phyloP scores from a whole-genome alignment of 371 early-diverging fungal species.

The Catenaria anguillulae region DNA sequence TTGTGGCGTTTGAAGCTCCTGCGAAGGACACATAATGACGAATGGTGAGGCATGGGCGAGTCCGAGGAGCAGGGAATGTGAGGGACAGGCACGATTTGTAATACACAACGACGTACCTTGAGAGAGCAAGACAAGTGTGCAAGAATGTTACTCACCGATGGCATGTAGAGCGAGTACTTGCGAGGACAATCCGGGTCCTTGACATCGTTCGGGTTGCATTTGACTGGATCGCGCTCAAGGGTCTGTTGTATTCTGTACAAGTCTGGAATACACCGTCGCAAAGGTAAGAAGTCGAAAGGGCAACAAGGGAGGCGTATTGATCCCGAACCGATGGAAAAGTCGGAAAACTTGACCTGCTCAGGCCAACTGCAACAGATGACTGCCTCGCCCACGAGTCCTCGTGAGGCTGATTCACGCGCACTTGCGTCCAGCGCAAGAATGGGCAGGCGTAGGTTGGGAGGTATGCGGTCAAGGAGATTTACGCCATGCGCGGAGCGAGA shows the following conservation, averaged over 20 bases:
- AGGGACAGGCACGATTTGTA: too few relatives aligned
- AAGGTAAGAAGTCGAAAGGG: too few relatives aligned
- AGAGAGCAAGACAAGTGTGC: slow-evolving; percentile 78
- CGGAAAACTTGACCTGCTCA: slow-evolving; percentile 38
- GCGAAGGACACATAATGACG: too few relatives aligned
- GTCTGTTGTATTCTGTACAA: slow-evolving; percentile 89
- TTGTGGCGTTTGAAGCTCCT: too few relatives aligned
- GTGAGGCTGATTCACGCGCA: slow-evolving; percentile 12
- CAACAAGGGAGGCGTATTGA: too few relatives aligned
- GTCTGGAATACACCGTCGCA: too few relatives aligned
- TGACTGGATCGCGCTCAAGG: slow-evolving; percentile 52
- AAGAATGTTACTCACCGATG: slow-evolving; percentile 70
- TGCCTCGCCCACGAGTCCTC: slow-evolving; percentile 61
- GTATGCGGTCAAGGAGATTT: too few relatives aligned
- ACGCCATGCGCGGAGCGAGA: too few relatives aligned
- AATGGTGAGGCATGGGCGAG: too few relatives aligned
- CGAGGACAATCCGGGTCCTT: slow-evolving; percentile 38
- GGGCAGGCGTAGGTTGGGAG: too few relatives aligned
- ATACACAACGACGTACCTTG: slow-evolving; percentile 29
- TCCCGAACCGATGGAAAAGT: not conserved
- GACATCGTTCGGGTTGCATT: not conserved
- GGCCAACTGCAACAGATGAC: slow-evolving; percentile 82
- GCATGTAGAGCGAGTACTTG: slow-evolving; percentile 79
- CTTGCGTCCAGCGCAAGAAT: too few relatives aligned
- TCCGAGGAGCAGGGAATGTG: too few relatives aligned